Percentiles rank a stretch among this genome's conserved stretches.
phyloP scores from a whole-genome alignment of 495 filamentous ascomycete species.

The Aspergillus coremiiformis region DNA sequence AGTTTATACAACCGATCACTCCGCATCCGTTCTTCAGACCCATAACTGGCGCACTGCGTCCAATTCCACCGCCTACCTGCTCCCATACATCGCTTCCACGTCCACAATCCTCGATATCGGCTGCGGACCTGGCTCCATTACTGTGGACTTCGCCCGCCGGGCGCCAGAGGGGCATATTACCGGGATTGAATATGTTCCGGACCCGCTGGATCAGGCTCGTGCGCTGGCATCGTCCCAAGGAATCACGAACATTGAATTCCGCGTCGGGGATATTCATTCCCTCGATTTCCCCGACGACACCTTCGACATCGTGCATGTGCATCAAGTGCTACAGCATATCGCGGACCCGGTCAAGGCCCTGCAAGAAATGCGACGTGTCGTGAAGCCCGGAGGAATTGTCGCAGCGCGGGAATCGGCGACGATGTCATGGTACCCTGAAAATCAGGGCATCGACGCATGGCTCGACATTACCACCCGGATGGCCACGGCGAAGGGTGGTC shows the following conservation, averaged over 20 bases:
- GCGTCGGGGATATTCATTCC: constrained; percentile 39
- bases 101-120: constrained; percentile 50
- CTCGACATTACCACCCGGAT: constrained; percentile 26
- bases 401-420: constrained; percentile 42
- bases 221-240: constrained; percentile 29
- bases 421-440: constrained; percentile 43
- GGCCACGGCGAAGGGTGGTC: constrained; percentile 31
- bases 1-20: constrained; percentile 45
- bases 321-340: constrained; percentile 52
- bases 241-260: constrained; percentile 42
- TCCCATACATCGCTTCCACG: constrained; percentile 36
- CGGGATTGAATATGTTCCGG: constrained; percentile 36
- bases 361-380: constrained; percentile 44
- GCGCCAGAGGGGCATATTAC: constrained; percentile 42
- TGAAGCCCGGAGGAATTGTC: constrained; percentile 46
- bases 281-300: constrained; percentile 39
- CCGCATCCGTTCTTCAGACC: constrained; percentile 37
- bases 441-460: constrained; percentile 35
- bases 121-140: constrained; percentile 54
- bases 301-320: constrained; percentile 55
- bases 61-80: constrained; percentile 44
- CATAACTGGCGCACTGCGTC: constrained; percentile 44
- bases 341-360: constrained; percentile 38
- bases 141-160: constrained; percentile 40
- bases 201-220: constrained; percentile 37